Percentiles rank a stretch among this genome's conserved stretches.
Evolutionary conservation across 1,284 basidiomycete genomes (phyloP).

Genomic region (Cerioporus squamosus): DNA sequence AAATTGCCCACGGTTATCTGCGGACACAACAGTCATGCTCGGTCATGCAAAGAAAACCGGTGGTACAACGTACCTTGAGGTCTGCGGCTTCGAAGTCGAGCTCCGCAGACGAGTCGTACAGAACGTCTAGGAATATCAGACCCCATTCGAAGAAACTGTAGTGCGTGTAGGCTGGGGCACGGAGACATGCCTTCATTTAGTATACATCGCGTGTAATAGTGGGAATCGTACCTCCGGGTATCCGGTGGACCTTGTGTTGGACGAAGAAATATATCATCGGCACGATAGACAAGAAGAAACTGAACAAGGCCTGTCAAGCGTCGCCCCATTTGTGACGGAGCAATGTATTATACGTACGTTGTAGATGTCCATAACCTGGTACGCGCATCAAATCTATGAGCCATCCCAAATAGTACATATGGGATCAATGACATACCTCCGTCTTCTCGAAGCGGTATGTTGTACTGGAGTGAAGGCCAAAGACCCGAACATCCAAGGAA

Average conservation of each 20-base stretch:
- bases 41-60: no score
- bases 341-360: slow-evolving; percentile 41
- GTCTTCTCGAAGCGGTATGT: slow-evolving; percentile 45
- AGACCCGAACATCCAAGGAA: slow-evolving; percentile 89
- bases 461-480: slow-evolving; percentile 57
- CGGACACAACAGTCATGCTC: neutral
- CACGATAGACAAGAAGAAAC: slow-evolving; percentile 73
- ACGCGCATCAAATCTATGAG: slow-evolving; percentile 13
- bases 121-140: slow-evolving; percentile 79
- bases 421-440: slow-evolving; percentile 48
- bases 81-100: slow-evolving; percentile 63
- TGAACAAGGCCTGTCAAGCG: slow-evolving; percentile 30
- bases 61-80: slow-evolving; percentile 48
- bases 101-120: slow-evolving; percentile 74
- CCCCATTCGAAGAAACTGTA: slow-evolving; percentile 91
- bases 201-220: neutral
- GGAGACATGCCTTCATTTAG: no score
- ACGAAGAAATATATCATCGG: slow-evolving; percentile 87
- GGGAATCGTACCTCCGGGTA: slow-evolving; percentile 72
- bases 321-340: neutral
- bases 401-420: neutral
- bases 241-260: slow-evolving; percentile 78
- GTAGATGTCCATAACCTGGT: slow-evolving; percentile 56
- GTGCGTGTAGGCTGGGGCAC: slow-evolving; percentile 71
- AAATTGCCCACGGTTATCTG: slow-evolving; percentile 40